Conservation (phyloP, 345 rosid species). For the Ceriops tagal region DNA sequence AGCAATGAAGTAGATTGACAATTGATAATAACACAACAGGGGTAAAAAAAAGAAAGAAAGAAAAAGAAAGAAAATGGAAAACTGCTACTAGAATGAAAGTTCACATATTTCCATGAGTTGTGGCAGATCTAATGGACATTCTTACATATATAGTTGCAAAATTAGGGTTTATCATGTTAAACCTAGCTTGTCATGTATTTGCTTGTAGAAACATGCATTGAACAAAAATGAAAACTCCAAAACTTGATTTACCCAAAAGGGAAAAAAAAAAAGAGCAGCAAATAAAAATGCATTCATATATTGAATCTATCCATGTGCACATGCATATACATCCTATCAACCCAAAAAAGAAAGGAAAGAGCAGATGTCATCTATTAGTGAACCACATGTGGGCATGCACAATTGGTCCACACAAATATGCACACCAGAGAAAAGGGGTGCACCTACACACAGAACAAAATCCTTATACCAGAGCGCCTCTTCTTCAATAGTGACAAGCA, state of each 20-base stretch:
- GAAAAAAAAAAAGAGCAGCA: not conserved
- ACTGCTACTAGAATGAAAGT: not conserved
- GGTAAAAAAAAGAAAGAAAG: too few species aligned
- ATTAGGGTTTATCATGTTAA: not conserved
- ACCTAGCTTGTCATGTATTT: not conserved
- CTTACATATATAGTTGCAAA: not conserved
- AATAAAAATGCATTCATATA: not conserved
- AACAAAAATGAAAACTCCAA: not conserved
- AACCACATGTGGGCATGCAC: too few species aligned
- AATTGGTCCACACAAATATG: too few species aligned
- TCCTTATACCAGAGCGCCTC: conserved; percentile 55
- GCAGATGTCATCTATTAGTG: too few species aligned
- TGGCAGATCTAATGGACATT: not conserved
- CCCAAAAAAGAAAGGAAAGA: too few species aligned
- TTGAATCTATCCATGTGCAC: not conserved
- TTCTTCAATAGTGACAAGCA: conserved; percentile 59
- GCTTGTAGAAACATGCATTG: not conserved
- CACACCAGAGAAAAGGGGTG: conserved; percentile 10
- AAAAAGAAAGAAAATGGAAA: not conserved
- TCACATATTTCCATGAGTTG: not conserved
- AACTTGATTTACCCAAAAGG: not conserved
- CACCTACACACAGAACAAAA: not conserved
- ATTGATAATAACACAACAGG: not conserved
- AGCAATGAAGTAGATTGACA: not conserved
- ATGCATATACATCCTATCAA: too few species aligned